Evolutionary conservation across 2,329 filamentous ascomycete species (phyloP).

Genomic region (Chrysoporthe austroafricana): DNA sequence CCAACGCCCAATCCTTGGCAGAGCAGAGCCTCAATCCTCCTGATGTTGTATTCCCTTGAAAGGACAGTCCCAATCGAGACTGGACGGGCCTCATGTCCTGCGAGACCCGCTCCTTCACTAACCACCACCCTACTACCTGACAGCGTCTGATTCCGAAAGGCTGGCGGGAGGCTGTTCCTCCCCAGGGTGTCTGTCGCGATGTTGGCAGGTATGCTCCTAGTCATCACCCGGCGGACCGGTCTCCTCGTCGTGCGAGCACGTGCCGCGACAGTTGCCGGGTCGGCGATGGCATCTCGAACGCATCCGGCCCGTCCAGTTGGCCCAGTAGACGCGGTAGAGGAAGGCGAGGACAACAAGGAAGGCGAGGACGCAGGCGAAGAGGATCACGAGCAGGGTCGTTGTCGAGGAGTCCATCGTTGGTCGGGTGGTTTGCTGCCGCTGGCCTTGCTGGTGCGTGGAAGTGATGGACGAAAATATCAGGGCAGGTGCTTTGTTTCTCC

Average conservation of each 20-base stretch:
- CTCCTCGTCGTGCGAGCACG: constrained; percentile 1
- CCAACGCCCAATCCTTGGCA: not conserved
- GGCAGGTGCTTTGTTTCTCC: not conserved
- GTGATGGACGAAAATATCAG: not conserved
- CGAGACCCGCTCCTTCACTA: too few relatives aligned
- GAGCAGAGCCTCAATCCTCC: not conserved
- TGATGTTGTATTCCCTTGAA: not conserved
- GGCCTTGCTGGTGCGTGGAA: too few relatives aligned
- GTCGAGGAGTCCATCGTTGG: not conserved
- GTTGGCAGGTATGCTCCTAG: not conserved
- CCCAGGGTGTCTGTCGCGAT: not conserved
- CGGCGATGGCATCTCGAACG: not conserved
- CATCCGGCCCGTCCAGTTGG: constrained; percentile 1
- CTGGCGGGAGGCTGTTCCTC: too few relatives aligned
- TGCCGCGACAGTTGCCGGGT: not conserved
- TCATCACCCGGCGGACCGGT: not conserved
- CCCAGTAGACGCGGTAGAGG: constrained; percentile 14
- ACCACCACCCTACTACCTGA: too few relatives aligned
- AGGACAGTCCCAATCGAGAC: not conserved
- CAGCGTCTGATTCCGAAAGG: too few relatives aligned
- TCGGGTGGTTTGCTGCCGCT: too few relatives aligned
- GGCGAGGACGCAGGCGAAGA: constrained; percentile 4
- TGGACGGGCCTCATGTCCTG: not conserved
- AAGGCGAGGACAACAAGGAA: constrained; percentile 3
- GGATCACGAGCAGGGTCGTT: constrained; percentile 4